Conservation (phyloP, 164 flowering plant species). For the Vitis rupestris region DNA sequence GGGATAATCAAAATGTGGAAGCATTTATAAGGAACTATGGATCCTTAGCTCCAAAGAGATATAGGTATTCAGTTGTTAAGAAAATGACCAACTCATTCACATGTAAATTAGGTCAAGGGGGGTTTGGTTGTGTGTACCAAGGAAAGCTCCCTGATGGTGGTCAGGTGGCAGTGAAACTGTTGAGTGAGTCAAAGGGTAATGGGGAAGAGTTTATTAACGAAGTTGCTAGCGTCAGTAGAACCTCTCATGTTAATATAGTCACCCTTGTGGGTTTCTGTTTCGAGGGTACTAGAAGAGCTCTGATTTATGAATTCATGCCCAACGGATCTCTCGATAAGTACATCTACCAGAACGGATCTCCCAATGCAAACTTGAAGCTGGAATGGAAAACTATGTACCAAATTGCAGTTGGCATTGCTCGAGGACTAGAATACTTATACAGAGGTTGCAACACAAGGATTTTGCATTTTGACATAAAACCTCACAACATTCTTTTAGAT, state of each 20-base stretch:
- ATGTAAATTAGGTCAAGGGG: constrained; percentile 17
- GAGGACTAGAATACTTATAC: constrained; percentile 30
- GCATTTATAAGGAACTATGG: constrained; percentile 1
- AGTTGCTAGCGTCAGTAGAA: constrained; percentile 25
- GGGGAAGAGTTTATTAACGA: constrained; percentile 32
- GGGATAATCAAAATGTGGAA: background rate
- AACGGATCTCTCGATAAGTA: constrained; percentile 31
- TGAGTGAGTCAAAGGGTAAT: constrained; percentile 13
- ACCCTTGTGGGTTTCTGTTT: constrained; percentile 27
- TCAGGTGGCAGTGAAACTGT: constrained; percentile 23
- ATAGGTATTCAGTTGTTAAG: constrained; percentile 12
- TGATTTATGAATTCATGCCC: constrained; percentile 30
- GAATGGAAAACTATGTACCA: constrained; percentile 12
- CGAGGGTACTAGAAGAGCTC: constrained; percentile 19
- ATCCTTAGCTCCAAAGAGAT: constrained; percentile 11
- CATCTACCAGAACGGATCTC: constrained; percentile 1
- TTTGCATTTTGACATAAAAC: constrained; percentile 33
- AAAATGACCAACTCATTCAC: constrained; percentile 21
- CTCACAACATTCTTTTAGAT: constrained; percentile 31
- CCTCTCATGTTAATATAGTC: constrained; percentile 28
- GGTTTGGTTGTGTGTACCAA: constrained; percentile 21
- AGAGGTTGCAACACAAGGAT: constrained; percentile 23
- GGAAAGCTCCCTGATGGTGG: constrained; percentile 23
- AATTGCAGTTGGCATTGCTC: constrained; percentile 22
- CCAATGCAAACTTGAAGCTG: background rate